These are phyloP conservation scores for Hamamelis virginiana DNA, from an alignment of 164 flowering plant genomes.

Conservation along the genomic window DNA sequence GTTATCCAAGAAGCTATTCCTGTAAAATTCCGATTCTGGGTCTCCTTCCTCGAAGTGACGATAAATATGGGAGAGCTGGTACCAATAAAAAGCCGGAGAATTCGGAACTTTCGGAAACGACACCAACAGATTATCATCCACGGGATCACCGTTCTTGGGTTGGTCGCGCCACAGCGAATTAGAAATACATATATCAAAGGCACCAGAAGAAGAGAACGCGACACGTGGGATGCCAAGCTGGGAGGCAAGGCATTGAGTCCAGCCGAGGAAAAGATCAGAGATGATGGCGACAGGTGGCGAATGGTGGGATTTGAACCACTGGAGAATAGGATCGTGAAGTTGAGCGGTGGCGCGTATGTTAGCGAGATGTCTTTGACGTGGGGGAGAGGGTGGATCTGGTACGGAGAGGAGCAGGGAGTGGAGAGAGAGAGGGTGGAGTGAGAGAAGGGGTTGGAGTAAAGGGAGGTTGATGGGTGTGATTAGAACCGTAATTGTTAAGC, in stretches of 20 bases:
- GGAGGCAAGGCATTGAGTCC: slow-evolving; percentile 38
- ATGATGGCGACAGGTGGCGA: slow-evolving; percentile 28
- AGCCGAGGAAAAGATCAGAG: slow-evolving; percentile 41
- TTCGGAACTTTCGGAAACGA: not conserved
- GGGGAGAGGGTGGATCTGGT: not conserved
- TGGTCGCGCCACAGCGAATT: slow-evolving; percentile 17
- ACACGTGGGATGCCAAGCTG: slow-evolving; percentile 29
- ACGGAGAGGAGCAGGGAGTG: slow-evolving; percentile 30
- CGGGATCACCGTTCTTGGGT: not conserved
- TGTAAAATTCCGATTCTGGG: slow-evolving; percentile 18
- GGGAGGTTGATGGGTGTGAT: slow-evolving; percentile 34
- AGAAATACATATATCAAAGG: slow-evolving; percentile 8
- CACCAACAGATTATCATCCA: not conserved
- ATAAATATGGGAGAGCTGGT: slow-evolving; percentile 22
- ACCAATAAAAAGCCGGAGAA: slow-evolving; percentile 26
- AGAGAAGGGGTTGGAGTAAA: slow-evolving; percentile 22
- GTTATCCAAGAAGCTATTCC: slow-evolving; percentile 6
- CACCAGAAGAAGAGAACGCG: slow-evolving; percentile 43
- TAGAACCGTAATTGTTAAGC: slow-evolving; percentile 27
- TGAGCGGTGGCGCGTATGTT: slow-evolving; percentile 13
- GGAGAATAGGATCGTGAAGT: slow-evolving; percentile 15
- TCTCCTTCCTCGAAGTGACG: slow-evolving; percentile 10
- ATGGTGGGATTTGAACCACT: slow-evolving; percentile 29
- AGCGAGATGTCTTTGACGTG: not conserved
- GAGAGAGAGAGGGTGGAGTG: slow-evolving; percentile 22